Evolutionary conservation across 257 asterid species (phyloP).

Genomic region (Capsicum pubescens): DNA sequence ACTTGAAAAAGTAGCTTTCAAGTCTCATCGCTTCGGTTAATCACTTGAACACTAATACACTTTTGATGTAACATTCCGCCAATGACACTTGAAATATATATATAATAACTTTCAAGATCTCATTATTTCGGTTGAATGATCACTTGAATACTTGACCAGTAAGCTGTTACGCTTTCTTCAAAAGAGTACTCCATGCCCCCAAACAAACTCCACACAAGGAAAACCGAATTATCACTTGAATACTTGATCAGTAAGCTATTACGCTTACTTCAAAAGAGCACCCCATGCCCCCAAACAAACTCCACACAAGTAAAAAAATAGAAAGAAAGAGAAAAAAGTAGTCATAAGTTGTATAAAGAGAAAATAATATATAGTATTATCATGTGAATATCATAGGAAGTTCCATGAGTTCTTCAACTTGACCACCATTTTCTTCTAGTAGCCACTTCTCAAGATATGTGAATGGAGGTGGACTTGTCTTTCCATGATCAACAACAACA

Average conservation of each 20-base stretch:
- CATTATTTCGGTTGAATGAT: not conserved
- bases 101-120: not conserved
- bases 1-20: not conserved
- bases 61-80: not conserved
- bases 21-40: not conserved
- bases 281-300: not conserved
- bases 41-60: not conserved
- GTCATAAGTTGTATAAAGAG: no score
- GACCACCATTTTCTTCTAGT: slow-evolving; percentile 74
- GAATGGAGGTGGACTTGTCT: slow-evolving; percentile 57
- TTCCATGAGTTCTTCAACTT: slow-evolving; percentile 70
- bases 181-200: not conserved
- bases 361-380: not conserved
- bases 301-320: not conserved
- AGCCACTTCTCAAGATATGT: slow-evolving; percentile 89
- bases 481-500: slow-evolving; percentile 39
- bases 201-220: not conserved
- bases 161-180: not conserved
- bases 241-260: not conserved
- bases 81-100: not conserved
- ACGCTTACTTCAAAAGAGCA: not conserved
- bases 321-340: not conserved
- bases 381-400: slow-evolving; percentile 65
- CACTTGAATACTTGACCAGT: not conserved
- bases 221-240: not conserved